Percentiles rank a stretch among this genome's conserved stretches.
Evolutionary conservation across 371 early-diverging fungal species (phyloP).

Genomic region (Entomophthora muscae): DNA sequence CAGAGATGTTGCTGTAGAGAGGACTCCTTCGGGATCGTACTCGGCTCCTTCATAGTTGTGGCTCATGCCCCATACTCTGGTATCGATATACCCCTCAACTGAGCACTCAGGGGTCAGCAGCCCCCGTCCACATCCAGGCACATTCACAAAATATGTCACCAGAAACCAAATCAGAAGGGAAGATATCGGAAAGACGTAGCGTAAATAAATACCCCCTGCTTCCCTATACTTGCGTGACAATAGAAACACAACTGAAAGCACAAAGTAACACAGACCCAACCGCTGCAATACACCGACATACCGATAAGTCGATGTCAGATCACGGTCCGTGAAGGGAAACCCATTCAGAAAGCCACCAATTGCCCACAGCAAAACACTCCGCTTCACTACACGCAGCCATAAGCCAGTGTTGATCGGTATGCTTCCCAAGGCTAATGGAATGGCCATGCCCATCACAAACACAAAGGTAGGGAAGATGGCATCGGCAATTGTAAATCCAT

Average conservation of each 20-base stretch:
- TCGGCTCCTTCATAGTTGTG: constrained; percentile 20
- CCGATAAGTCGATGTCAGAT: constrained; percentile 13
- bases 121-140: constrained; percentile 12
- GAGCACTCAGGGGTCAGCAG: constrained; percentile 18
- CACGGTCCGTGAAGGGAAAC: constrained; percentile 14
- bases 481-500: constrained; percentile 27
- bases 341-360: constrained; percentile 19
- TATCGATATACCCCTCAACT: constrained; percentile 22
- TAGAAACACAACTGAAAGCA: constrained; percentile 10
- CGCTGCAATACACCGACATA: constrained; percentile 21
- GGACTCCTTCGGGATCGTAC: constrained; percentile 27
- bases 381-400: constrained; percentile 12
- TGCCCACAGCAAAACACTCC: constrained; percentile 17
- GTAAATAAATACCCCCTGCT: background rate
- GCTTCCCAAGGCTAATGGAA: constrained; percentile 19
- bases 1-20: constrained; percentile 22
- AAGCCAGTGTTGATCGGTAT: background rate
- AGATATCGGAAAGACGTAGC: constrained; percentile 9
- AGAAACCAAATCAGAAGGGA: constrained; percentile 18
- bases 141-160: constrained; percentile 17
- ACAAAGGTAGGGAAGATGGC: constrained; percentile 28
- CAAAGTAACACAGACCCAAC: constrained; percentile 18
- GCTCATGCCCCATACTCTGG: constrained; percentile 15
- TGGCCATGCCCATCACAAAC: constrained; percentile 24
- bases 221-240: constrained; percentile 4